Evolutionary conservation across 805 yeast genomes (phyloP), one percentile per base, ranked within the genome.

Genomic region (Nakazawaea populi): DNA sequence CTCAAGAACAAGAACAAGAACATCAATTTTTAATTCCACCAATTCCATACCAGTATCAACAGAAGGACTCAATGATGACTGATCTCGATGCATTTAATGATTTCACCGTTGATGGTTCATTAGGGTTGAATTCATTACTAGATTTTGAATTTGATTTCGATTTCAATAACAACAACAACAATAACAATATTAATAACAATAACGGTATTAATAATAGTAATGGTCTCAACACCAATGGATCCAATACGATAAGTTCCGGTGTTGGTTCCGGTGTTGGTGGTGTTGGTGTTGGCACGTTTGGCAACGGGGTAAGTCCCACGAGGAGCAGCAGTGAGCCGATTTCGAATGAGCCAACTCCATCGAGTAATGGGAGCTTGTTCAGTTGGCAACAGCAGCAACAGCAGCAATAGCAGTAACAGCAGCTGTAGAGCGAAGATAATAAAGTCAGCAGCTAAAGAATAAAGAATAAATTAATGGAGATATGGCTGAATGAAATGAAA

Each of bases 21-120:
- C 24, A 38, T 7, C 45, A 34, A 10, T 9, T 37, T n/a, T n/a
- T 18, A 42, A 45, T 14, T 28, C 52, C 48, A 30, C 38, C 42
- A 32, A 30, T 12, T 10, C 48, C 34, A 43, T 38, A 28, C n/a
- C 49, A 34, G 29, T 44, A 49, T 6, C 51, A 49, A 42, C 49
- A 47, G 34, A 36, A 8, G 46, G 41, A 51, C 24, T 24, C 45
- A 35, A 18, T 18, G 24, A n/a, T 52, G 29, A 24, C 47, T 5
- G 47, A 43, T 12, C 48, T 56, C 18, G 60, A 62, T 27, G 61
- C 68, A 2, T 61, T 60, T 41, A 54, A 65, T 2, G 70, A 84
- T 52, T 85, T 83, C 63, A 87, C 85, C n/a, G 89, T 89, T 3
- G 94, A 87, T 67, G 92, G 89, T 1, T 87, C 92, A 0, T 67